A percentile compares a stretch with the other conserved stretches of the same genome.
Conservation (phyloP, 2,329 filamentous ascomycete species). For the Bipolaris victoriae region DNA sequence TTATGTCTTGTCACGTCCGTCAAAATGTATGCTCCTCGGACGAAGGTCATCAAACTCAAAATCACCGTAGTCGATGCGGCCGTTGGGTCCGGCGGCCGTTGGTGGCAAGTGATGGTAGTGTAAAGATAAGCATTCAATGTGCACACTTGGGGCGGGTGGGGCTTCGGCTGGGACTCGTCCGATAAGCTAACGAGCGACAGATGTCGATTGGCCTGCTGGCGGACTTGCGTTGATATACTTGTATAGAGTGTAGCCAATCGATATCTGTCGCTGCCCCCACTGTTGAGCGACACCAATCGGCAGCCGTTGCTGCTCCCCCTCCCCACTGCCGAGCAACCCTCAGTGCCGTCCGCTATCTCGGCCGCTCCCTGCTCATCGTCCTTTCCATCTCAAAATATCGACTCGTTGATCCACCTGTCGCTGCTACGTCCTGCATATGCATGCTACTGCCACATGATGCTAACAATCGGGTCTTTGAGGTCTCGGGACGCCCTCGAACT, state of each 20-base stretch:
- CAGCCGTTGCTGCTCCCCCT: too few relatives aligned
- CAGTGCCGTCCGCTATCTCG: conserved; percentile 2
- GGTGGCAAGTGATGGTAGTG: background rate
- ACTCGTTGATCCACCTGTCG: background rate
- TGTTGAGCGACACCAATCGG: too few relatives aligned
- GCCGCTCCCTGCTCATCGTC: conserved; percentile 7
- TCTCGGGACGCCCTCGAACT: background rate
- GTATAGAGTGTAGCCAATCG: too few relatives aligned
- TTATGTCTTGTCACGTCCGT: conserved; percentile 7
- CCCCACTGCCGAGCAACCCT: too few relatives aligned
- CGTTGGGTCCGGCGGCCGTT: conserved; percentile 5
- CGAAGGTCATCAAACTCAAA: background rate
- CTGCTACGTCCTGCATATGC: background rate
- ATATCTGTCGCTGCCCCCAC: too few relatives aligned
- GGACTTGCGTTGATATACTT: too few relatives aligned
- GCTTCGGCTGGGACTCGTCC: too few relatives aligned
- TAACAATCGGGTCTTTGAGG: background rate
- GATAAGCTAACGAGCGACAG: too few relatives aligned
- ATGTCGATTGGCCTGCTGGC: too few relatives aligned
- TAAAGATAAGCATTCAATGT: background rate
- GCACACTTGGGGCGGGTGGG: conserved; percentile 1
- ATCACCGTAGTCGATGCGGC: background rate
- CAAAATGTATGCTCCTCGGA: background rate
- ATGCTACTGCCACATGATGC: background rate
- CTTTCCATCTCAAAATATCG: background rate